phyloP scores from a whole-genome alignment of 164 flowering plant species.

The Tetrastigma voinierianum region DNA sequence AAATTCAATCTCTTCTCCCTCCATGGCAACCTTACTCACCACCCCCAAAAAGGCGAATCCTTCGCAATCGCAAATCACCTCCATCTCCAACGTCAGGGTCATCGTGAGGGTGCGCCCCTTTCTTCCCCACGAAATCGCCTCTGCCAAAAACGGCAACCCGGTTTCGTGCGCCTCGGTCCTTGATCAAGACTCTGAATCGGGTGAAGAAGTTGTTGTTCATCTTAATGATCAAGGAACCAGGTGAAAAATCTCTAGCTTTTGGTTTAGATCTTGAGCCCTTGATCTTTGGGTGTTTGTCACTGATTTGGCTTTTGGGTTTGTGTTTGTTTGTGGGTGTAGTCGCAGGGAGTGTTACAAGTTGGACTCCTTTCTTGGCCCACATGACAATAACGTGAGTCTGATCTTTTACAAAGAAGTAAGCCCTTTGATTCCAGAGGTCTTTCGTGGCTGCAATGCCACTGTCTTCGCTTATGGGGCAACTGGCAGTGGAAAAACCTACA shows the following conservation, averaged over 20 bases:
- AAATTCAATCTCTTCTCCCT: too few species aligned
- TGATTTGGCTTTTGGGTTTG: conserved; percentile 3
- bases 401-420: conserved; percentile 72
- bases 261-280: too few species aligned
- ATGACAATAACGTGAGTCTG: conserved; percentile 47
- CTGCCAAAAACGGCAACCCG: conserved; percentile 17
- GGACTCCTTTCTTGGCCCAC: conserved; percentile 72
- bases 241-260: too few species aligned
- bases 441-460: conserved; percentile 71
- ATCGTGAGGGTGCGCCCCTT: conserved; percentile 78
- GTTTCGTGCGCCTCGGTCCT: conserved; percentile 50
- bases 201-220: conserved; percentile 59
- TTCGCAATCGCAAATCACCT: conserved; percentile 9
- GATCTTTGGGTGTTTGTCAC: background rate
- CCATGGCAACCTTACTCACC: too few species aligned
- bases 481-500: conserved; percentile 92
- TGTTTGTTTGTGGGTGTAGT: conserved; percentile 28
- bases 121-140: conserved; percentile 49
- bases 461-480: conserved; percentile 97
- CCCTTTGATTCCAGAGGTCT: conserved; percentile 76
- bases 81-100: conserved; percentile 66
- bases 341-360: conserved; percentile 79
- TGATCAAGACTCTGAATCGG: conserved; percentile 25
- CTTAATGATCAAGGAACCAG: too few species aligned
- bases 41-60: background rate